Base-by-base conservation (phyloP, 2,329 filamentous ascomycete species). In the Monosporascus sp. region DNA sequence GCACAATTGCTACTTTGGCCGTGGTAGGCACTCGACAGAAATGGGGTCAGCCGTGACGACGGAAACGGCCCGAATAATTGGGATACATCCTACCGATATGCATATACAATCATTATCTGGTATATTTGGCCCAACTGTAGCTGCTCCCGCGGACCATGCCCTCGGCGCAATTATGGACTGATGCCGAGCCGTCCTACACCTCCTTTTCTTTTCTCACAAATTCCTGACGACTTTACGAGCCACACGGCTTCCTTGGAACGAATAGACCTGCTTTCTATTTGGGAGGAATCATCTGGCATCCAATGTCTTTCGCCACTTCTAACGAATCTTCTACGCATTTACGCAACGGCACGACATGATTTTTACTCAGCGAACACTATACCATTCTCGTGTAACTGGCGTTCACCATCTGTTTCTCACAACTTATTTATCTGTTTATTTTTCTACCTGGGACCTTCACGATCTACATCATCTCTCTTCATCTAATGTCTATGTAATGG, bases 21-120 rank as follows among this genome's bases (percentile, higher is more conserved):
- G 72, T 83, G 22, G 67, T 83, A 17, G 79, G 80, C 46, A 68
- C 78, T n/a, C 70, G 69, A 49, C 71, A 82, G 56, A 71, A 72
- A 53, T 83, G 79, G 79, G 71, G 62, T 2, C 55, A 59, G 52
- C 59, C 52, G 62, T 47, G 37, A 48, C 27, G 7, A 31, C 22
- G 15, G 25, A 22, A n/a, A 27, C 43, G n/a, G 5, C 7, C 24
- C 14, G 25, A 35, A 35, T 14, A 14, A 35, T 35, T 14, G 31
- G 9, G 31, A 35, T 14, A 14, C 31, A 5, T 14, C 27, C 27
- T 14, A 31, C 27, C 27, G 27, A 31, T 31, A 5, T 11, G 9
- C 27, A 31, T 5, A 31, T 31, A 14, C 27, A 31, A 11, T 11
- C 27, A 31, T 11, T 31, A 11, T 31, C 31, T 14, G 31, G 9